Evolutionary conservation across 73 alveolate species (phyloP).

Genomic region (Effrenium voratum): DNA sequence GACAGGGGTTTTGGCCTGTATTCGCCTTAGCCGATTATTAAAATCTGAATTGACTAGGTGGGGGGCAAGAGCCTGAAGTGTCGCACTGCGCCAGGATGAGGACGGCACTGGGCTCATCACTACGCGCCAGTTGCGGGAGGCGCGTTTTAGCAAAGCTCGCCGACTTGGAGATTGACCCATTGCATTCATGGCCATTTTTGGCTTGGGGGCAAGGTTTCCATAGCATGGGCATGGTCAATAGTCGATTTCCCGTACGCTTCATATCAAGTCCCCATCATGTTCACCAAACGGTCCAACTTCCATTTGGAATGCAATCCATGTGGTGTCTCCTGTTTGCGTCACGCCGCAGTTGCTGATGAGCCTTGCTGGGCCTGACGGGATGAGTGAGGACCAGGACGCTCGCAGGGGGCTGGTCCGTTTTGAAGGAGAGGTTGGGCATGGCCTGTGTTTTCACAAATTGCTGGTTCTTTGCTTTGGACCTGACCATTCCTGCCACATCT

Average conservation of each 20-base stretch:
- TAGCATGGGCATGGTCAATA: background rate
- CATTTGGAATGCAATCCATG: background rate
- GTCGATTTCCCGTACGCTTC: no score
- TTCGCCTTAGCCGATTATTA: no score
- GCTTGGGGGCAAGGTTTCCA: background rate
- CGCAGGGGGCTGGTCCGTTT: no score
- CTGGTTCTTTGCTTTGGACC: background rate
- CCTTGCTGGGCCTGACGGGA: constrained; percentile 44
- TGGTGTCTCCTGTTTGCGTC: no score
- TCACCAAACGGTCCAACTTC: background rate
- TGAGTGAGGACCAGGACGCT: constrained; percentile 70
- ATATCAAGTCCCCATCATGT: background rate
- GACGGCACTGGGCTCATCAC: constrained; percentile 83
- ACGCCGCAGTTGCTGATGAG: constrained; percentile 4
- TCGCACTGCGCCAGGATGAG: no score
- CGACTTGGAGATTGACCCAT: no score
- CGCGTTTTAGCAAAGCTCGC: no score
- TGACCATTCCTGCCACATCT: background rate
- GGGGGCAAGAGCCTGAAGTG: no score
- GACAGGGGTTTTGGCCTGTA: no score
- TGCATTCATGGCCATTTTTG: background rate
- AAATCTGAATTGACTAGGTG: no score
- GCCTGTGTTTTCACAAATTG: background rate
- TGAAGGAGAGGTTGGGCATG: no score
- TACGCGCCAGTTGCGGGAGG: constrained; percentile 41